Base-by-base conservation (phyloP, 805 yeast genomes). In the Lachancea quebecensis region DNA sequence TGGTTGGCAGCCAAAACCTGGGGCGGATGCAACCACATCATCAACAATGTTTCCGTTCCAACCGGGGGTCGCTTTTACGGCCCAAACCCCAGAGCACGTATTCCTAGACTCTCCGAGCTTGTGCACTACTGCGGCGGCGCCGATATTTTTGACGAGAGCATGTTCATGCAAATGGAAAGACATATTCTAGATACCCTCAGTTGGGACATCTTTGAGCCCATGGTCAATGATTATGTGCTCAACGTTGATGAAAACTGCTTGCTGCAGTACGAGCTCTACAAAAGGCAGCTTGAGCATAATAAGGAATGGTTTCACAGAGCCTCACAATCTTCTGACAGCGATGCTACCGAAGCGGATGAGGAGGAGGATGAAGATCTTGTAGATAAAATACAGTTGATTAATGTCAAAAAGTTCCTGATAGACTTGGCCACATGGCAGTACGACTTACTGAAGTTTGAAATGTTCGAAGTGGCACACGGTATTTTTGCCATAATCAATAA, bases 1-100 rank as follows among this genome's bases (percentile, higher is more conserved):
- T 91, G 98, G 97, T 75, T 91, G 29, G 87, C 96, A 2, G 82
- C 96, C 21, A 91, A 91, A 63, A 73, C 81, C n/a, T 77, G 77
- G 56, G 87, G 87, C 40, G 87, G 87, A 33, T 81, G 82, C 62
- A 79, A 78, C 53, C 87, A 81, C 63, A 77, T 79, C 53, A 74
- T 78, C 44, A 78, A 78, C 58, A 68, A 72, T 47, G 60, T 69
- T 2, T 64, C 67, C 7, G 63, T 72, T 21, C 75, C 77, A 42
- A 64, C 73, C 12, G 85, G 85, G 35, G 85, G 84, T 9, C 69
- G 82, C 53, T 79, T 72, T 59, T 62, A 68, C 43, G 85, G 85
- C 10, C 85, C 87, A 33, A 87, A 87, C 48, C 81, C 81, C 59
- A 75, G 93, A 59, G 78, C 79, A 48, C 72, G 87, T 54, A 77